Evolutionary conservation across 768 basidiomycete species (phyloP).

Genomic region (Melanogaster broomeanus): DNA sequence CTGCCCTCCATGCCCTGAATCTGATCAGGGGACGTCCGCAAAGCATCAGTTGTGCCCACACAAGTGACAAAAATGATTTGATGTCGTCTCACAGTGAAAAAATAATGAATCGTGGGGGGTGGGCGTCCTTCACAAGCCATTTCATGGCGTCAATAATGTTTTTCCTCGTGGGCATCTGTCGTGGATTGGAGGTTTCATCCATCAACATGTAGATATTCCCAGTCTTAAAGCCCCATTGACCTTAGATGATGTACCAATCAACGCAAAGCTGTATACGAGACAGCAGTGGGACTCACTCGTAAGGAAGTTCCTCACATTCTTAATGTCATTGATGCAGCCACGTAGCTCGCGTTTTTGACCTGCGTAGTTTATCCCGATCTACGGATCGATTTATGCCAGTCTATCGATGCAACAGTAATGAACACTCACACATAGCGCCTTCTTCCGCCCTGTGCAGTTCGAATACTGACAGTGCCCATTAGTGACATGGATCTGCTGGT

Average conservation of each 20-base stretch:
- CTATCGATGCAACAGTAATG: neutral
- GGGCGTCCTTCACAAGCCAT: slow-evolving; percentile 71
- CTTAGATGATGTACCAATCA: slow-evolving; percentile 18
- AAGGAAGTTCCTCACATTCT: slow-evolving; percentile 68
- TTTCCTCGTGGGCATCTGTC: slow-evolving; percentile 48
- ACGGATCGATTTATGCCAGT: neutral
- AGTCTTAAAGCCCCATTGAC: slow-evolving; percentile 46
- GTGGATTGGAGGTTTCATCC: slow-evolving; percentile 44
- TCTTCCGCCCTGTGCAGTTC: slow-evolving; percentile 51
- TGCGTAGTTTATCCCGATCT: slow-evolving; percentile 82
- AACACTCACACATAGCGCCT: slow-evolving; percentile 46
- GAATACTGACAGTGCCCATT: slow-evolving; percentile 44
- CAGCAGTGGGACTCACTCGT: slow-evolving; percentile 43
- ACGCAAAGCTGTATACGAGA: neutral
- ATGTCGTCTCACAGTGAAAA: slow-evolving; percentile 56
- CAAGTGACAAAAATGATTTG: neutral
- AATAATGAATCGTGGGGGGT: slow-evolving; percentile 73
- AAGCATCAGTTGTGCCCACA: neutral
- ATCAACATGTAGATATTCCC: slow-evolving; percentile 61
- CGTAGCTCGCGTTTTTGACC: slow-evolving; percentile 63
- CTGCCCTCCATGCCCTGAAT: slow-evolving; percentile 97
- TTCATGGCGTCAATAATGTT: slow-evolving; percentile 62
- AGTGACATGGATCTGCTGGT: neutral
- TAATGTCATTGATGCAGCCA: slow-evolving; percentile 84
- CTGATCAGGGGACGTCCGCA: slow-evolving; percentile 34